Evolutionary conservation across 1,284 basidiomycete species (phyloP), one percentile per base, ranked within the genome.

Genomic region (Malassezia pachydermatis): DNA sequence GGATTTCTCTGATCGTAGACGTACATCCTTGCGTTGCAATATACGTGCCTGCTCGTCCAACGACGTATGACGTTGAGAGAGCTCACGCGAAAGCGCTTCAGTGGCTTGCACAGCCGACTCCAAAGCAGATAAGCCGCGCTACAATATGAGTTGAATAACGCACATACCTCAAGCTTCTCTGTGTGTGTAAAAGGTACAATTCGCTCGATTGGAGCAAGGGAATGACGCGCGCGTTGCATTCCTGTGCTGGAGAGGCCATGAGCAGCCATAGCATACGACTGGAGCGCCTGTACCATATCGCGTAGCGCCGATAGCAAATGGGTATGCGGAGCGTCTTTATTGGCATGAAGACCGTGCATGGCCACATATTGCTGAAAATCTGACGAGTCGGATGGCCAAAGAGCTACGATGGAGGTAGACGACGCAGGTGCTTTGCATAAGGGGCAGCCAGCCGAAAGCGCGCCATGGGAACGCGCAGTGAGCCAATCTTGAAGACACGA

Each of bases 231-330:
- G 11, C 27, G 25, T 3, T 14, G n/a, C 44, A 38, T 38, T 13
- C 35, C 33, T 7, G 27, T 5, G 23, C 36, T 29, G n/a, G 38
- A 37, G 2, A 51, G 25, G 16, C 44, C 44, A 25, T 52, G 45
- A 13, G 50, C 44, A 1, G 50, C 50, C 44, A 52, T 52, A 5
- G 37, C 50, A 33, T 52, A 52, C 24, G 25, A 17, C 44, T 52
- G 50, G 24, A 52, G 32, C 1, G 39, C 27, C 22, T 10, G 32
- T 3, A 52, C 44, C 16, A 45, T 22, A 13, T 41, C 44, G 29
- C 44, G 46, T 5, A 33, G 33, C 11, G 30, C 22, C 29, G 29
- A 5, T 5, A 43, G 41, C 3, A 32, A 30, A 10, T 28, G 24
- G 14, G 23, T 14, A 30, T 14, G 11, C 5, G 35, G 3, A 22